Evolutionary conservation across 805 yeast genomes (phyloP).

Genomic region (Metschnikowia anglica): DNA sequence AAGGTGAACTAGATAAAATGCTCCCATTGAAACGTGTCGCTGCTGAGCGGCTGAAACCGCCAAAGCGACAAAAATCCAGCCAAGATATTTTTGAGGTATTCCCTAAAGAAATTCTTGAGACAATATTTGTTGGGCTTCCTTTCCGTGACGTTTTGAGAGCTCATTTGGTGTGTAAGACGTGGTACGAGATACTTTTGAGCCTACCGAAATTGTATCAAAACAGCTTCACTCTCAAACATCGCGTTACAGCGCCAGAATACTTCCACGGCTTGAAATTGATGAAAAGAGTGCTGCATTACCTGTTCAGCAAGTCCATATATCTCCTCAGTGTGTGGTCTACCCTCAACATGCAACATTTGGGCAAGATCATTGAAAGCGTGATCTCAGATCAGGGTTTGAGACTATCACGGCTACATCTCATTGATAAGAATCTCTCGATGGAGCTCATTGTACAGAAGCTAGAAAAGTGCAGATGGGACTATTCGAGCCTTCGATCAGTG

Average conservation of each 20-base stretch:
- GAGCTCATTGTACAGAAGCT: constrained; percentile 27
- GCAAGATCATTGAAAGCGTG: constrained; percentile 28
- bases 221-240: constrained; percentile 25
- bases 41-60: not conserved
- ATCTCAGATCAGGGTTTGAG: constrained; percentile 25
- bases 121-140: constrained; percentile 26
- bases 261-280: constrained; percentile 29
- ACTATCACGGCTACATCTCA: constrained; percentile 28
- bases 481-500: constrained; percentile 23
- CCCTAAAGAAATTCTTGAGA: constrained; percentile 32
- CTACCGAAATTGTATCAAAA: constrained; percentile 29
- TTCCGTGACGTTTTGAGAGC: constrained; percentile 26
- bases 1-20: constrained; percentile 19
- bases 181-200: constrained; percentile 31
- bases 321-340: constrained; percentile 26
- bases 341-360: constrained; percentile 24
- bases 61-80: constrained; percentile 2
- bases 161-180: constrained; percentile 33
- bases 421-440: constrained; percentile 27
- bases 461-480: constrained; percentile 29
- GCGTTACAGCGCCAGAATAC: constrained; percentile 30
- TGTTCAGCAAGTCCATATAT: constrained; percentile 21
- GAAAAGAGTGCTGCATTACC: constrained; percentile 23
- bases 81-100: constrained; percentile 31
- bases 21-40: constrained; percentile 22